phyloP scores from a whole-genome alignment of 192 early-diverging fungal genomes.

The Bifiguratus adelaidae region DNA sequence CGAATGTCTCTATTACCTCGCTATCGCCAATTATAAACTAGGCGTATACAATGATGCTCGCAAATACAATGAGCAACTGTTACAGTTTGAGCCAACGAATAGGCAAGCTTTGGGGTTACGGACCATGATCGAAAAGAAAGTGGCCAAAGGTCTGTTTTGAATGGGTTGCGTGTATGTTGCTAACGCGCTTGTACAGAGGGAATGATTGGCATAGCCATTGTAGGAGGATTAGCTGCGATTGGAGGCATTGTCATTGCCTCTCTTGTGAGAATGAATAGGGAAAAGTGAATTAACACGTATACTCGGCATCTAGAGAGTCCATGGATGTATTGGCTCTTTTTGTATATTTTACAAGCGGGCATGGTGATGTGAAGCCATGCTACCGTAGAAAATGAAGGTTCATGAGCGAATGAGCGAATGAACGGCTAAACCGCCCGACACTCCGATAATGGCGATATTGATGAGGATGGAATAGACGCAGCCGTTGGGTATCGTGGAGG shows the following conservation, averaged over 20 bases:
- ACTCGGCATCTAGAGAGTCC: too few species aligned
- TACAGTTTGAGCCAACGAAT: conserved; percentile 78
- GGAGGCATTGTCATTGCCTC: conserved; percentile 49
- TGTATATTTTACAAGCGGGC: too few species aligned
- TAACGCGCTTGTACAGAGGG: too few species aligned
- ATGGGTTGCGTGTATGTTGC: too few species aligned
- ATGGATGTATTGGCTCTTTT: too few species aligned
- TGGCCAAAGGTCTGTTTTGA: conserved; percentile 42
- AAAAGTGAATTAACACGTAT: too few species aligned
- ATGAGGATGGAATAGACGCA: conserved; percentile 29
- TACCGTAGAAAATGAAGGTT: too few species aligned
- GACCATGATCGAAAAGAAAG: conserved; percentile 71
- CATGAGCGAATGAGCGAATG: not conserved
- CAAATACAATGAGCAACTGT: conserved; percentile 68
- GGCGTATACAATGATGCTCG: conserved; percentile 74
- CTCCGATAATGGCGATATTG: conserved; percentile 9
- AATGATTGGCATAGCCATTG: conserved; percentile 80
- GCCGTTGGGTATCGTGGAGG: conserved; percentile 19
- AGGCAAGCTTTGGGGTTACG: conserved; percentile 63
- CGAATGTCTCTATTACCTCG: conserved; percentile 93
- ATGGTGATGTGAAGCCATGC: too few species aligned
- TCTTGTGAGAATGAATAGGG: conserved; percentile 26
- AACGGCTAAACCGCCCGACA: not conserved
- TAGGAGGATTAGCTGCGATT: conserved; percentile 63
- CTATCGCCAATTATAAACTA: conserved; percentile 84